Conservation (phyloP, 2,329 filamentous ascomycete genomes). For the Diaporthe ampelina region DNA sequence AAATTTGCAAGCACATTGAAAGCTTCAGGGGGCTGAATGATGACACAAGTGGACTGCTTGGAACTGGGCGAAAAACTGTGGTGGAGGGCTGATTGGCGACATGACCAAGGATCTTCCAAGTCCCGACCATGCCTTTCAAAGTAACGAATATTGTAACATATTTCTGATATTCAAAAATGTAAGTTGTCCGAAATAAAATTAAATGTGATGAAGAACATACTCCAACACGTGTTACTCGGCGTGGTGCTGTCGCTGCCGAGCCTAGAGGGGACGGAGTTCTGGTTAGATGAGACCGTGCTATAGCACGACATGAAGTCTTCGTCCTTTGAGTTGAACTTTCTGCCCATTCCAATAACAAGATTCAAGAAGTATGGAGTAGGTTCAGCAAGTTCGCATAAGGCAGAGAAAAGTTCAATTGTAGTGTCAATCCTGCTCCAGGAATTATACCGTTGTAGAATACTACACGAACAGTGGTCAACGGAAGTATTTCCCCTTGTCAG, state of each 20-base stretch:
- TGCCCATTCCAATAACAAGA: constrained; percentile 1
- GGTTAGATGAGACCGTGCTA: not conserved
- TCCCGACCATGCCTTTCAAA: constrained; percentile 9
- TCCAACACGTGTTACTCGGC: not conserved
- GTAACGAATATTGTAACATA: constrained; percentile 5
- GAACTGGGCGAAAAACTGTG: constrained; percentile 7
- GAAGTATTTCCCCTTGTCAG: not conserved
- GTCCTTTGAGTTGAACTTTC: not conserved
- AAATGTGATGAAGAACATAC: not conserved
- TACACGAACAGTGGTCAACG: not conserved
- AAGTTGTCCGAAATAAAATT: not conserved
- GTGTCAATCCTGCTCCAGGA: constrained; percentile 27
- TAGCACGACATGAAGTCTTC: constrained; percentile 27
- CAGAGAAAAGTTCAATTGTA: constrained; percentile 5
- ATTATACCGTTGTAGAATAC: not conserved
- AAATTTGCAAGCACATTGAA: not conserved
- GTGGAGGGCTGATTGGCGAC: constrained; percentile 17
- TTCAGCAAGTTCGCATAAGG: not conserved
- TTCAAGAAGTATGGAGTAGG: not conserved
- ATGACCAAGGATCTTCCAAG: constrained; percentile 21
- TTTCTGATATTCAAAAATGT: not conserved
- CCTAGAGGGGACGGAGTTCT: too few relatives aligned
- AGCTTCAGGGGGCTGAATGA: constrained; percentile 7
- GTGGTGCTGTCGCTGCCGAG: not conserved
- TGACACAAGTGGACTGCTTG: not conserved